phyloP scores from a whole-genome alignment of 345 rosid genomes.

The Boechera stricta region DNA sequence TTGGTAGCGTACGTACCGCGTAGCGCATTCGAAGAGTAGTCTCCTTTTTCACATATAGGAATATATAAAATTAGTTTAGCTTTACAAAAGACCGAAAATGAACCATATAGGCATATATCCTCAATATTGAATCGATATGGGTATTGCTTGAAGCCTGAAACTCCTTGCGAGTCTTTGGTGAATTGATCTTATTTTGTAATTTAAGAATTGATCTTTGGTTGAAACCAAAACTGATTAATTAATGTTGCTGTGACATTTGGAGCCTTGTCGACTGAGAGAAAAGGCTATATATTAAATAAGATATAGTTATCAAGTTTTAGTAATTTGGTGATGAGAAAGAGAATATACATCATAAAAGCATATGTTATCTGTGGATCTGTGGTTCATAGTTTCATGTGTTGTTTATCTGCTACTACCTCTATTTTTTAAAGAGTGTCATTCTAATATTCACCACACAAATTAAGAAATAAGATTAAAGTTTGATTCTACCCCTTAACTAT shows the following conservation, averaged over 20 bases:
- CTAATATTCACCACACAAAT: no score
- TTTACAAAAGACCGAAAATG: constrained; percentile 6
- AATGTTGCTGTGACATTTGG: neutral
- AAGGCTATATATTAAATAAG: neutral
- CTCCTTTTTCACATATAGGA: constrained; percentile 7
- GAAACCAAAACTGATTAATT: neutral
- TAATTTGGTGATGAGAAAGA: neutral
- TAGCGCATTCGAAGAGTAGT: constrained; percentile 13
- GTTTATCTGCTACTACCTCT: neutral
- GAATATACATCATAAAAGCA: neutral
- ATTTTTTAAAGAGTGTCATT: no score
- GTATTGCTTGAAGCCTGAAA: neutral
- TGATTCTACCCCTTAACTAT: no score
- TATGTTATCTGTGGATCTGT: neutral
- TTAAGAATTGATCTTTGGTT: neutral
- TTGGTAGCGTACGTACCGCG: constrained; percentile 42
- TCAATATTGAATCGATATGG: neutral
- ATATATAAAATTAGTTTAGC: neutral
- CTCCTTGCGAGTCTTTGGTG: neutral
- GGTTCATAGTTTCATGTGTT: neutral
- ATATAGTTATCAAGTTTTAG: neutral
- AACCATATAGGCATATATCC: neutral
- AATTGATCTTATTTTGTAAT: neutral
- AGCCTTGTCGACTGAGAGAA: neutral
- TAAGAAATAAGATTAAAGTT: no score